Percentiles rank a stretch among this genome's conserved stretches.
phyloP scores from a whole-genome alignment of 2,329 filamentous ascomycete species.

The Elsinoe batatas region DNA sequence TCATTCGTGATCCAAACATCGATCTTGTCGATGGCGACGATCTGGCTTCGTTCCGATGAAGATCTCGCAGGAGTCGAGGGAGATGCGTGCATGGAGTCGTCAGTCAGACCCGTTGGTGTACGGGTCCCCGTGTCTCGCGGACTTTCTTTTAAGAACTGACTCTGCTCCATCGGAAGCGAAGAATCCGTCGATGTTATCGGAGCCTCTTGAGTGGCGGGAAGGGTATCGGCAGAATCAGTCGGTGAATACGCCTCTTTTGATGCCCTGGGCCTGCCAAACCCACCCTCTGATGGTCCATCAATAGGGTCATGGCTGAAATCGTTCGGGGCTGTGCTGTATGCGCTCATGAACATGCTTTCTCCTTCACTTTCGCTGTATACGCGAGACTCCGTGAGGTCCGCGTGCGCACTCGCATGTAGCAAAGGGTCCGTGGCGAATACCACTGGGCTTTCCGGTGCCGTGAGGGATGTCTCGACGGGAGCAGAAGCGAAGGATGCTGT shows the following conservation, averaged over 20 bases:
- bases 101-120: background rate
- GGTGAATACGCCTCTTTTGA: background rate
- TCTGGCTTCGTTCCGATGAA: background rate
- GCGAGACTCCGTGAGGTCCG: slow-evolving; percentile 43
- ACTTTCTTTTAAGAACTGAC: background rate
- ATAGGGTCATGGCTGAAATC: background rate
- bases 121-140: background rate
- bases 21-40: slow-evolving; percentile 3
- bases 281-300: background rate
- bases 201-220: background rate
- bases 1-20: slow-evolving; percentile 6
- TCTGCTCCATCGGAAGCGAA: no score
- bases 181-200: no score
- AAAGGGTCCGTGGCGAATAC: background rate
- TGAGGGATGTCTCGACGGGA: background rate
- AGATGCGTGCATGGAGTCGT: no score
- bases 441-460: no score
- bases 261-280: background rate
- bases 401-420: background rate
- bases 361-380: slow-evolving; percentile 71
- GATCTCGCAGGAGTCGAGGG: no score
- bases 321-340: slow-evolving; percentile 31
- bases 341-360: slow-evolving; percentile 79
- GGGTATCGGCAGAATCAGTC: background rate
- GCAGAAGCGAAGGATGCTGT: background rate